Evolutionary conservation across 176 grass and related monocot species (phyloP).

Genomic region (Alloteropsis semialata): DNA sequence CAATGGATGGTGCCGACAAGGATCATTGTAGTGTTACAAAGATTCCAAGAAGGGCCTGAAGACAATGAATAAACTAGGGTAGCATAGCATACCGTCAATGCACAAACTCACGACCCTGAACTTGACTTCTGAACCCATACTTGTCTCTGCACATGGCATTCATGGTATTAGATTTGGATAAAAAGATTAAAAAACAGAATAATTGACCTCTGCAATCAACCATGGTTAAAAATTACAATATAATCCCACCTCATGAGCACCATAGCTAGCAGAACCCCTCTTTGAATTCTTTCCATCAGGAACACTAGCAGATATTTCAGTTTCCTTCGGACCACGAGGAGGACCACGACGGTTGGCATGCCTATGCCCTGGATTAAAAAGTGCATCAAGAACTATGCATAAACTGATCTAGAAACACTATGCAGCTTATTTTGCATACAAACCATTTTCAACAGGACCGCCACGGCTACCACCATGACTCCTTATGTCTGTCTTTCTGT

Average conservation of each 20-base stretch:
- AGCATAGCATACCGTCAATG: conserved; percentile 41
- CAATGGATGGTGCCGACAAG: background rate
- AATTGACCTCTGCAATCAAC: conserved; percentile 3
- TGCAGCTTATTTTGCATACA: conserved; percentile 16
- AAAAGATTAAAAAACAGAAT: background rate
- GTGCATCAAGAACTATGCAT: background rate
- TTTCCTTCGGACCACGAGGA: conserved; percentile 67
- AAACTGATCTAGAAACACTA: background rate
- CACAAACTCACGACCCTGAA: conserved; percentile 63
- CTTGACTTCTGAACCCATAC: conserved; percentile 99
- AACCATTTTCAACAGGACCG: conserved; percentile 77
- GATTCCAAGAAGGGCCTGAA: background rate
- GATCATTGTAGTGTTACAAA: background rate
- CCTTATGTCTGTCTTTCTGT: conserved; percentile 74
- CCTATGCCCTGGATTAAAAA: conserved; percentile 68
- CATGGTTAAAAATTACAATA: conserved; percentile 22
- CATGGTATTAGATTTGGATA: background rate
- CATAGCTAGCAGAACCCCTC: conserved; percentile 61
- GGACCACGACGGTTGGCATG: conserved; percentile 65
- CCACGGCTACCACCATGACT: conserved; percentile 52
- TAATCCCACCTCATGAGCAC: conserved; percentile 74
- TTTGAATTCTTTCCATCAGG: conserved; percentile 84
- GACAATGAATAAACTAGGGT: background rate
- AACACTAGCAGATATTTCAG: conserved; percentile 49
- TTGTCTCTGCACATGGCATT: conserved; percentile 69